Base-by-base conservation (phyloP, 2,329 filamentous ascomycete genomes). In the Torrubiellomyces zombiae region DNA sequence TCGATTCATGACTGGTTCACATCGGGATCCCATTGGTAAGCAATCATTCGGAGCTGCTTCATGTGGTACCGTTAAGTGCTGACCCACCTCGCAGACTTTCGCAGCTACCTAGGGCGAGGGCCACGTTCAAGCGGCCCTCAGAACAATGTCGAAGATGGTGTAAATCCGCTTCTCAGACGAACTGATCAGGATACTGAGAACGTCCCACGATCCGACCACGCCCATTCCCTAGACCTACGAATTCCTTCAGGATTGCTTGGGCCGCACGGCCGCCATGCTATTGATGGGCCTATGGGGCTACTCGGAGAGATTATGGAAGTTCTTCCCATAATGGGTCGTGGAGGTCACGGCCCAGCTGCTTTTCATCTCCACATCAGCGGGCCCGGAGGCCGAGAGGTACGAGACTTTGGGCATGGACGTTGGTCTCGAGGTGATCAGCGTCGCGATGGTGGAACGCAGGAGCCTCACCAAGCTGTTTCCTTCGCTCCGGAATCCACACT, bases 151-250 rank as follows among this genome's bases (percentile, higher is more conserved):
- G 82, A 93, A 35, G 85, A 94, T 44, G 83, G 82, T 4, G 63
- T 73, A 13, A 94, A 95, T 42, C 86, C 86, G 21, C 60, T 95
- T 9, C 67, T 95, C 27, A 76, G 83, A 35, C 75, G 80, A 22
- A 50, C 44, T 23, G 52, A 55, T 13, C 39, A 50, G 14, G 47
- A 43, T 14, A 53, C 55, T 28, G 62, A 70, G 11, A 42, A 42
- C 17, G 41, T 58, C 7, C 58, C 64, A 25, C 64, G 65, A 23
- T 52, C 55, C 21, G 48, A 52, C 19, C 51, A 64, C 16, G 50
- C 57, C n/a, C 58, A 57, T 25, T 55, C 65, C 23, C 54, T 77
- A 27, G 67, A 70, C 5, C 41, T 66, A 14, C 56, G 60, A 16
- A 43, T 66, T 23, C 55, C 58, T 4, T 49, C 55, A 9, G 49